These are phyloP conservation scores for Hapsidospora chrysogenum DNA, from an alignment of 495 filamentous ascomycete species.

Conservation along the genomic window DNA sequence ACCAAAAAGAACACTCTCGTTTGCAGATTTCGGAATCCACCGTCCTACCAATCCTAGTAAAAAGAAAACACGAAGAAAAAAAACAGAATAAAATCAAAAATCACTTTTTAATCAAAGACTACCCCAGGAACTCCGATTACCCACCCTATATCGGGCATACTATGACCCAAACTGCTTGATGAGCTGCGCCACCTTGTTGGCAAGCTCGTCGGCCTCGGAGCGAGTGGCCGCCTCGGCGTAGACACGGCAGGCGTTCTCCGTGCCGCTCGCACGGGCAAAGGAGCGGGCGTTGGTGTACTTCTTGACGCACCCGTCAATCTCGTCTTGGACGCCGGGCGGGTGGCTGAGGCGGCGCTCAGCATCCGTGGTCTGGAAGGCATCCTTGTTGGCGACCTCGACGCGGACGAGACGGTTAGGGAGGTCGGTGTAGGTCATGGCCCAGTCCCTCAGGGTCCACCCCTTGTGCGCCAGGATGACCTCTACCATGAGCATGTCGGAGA, in stretches of 20 bases:
- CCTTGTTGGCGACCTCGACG: slow-evolving; percentile 76
- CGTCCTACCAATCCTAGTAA: too few relatives aligned
- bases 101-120: too few relatives aligned
- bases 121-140: too few relatives aligned
- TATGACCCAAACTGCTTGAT: slow-evolving; percentile 27
- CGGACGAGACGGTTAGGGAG: slow-evolving; percentile 88
- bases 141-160: too few relatives aligned
- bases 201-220: slow-evolving; percentile 72
- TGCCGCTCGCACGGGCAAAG: slow-evolving; percentile 85
- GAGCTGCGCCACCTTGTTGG: slow-evolving; percentile 61
- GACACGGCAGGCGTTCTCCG: slow-evolving; percentile 89
- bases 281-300: slow-evolving; percentile 82
- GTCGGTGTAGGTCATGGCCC: slow-evolving; percentile 88
- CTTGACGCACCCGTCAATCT: slow-evolving; percentile 73
- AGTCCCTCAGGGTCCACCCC: slow-evolving; percentile 75
- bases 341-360: slow-evolving; percentile 77
- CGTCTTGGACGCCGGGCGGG: slow-evolving; percentile 59
- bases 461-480: slow-evolving; percentile 95
- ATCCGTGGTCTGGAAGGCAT: slow-evolving; percentile 74
- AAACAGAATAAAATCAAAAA: too few relatives aligned
- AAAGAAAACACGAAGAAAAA: too few relatives aligned
- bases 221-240: slow-evolving; percentile 91
- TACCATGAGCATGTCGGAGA: slow-evolving; percentile 91
- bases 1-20: too few relatives aligned
- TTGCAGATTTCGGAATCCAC: too few relatives aligned